Percentiles rank a stretch among this genome's conserved stretches.
phyloP scores from a whole-genome alignment of 164 flowering plant genomes.

The Macadamia tetraphylla region DNA sequence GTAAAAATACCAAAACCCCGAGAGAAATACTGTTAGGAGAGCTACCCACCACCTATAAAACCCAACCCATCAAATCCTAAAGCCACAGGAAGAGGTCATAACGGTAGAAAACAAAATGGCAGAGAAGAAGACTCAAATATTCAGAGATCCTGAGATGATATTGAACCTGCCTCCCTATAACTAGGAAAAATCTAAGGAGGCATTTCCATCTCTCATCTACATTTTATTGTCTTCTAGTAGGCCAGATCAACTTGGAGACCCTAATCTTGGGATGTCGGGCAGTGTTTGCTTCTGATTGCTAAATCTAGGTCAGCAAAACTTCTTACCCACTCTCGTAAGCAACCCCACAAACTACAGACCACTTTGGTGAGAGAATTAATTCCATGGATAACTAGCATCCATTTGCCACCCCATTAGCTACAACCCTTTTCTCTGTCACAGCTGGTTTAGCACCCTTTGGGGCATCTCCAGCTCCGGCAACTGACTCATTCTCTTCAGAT shows the following conservation, averaged over 20 bases:
- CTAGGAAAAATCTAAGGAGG: background rate
- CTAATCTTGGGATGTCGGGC: background rate
- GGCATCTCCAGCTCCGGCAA: slow-evolving; percentile 30
- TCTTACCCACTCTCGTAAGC: slow-evolving; percentile 8
- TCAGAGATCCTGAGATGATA: background rate
- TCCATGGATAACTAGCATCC: slow-evolving; percentile 25
- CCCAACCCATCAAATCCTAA: background rate
- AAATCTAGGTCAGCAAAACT: slow-evolving; percentile 13
- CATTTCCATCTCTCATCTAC: background rate
- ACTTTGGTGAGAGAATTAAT: background rate
- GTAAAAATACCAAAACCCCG: background rate
- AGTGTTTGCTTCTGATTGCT: slow-evolving; percentile 2
- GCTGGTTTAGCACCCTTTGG: slow-evolving; percentile 32
- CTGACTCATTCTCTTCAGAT: slow-evolving; percentile 28
- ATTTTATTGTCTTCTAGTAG: slow-evolving; percentile 5
- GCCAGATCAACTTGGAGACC: background rate
- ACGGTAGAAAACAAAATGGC: background rate
- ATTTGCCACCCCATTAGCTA: slow-evolving; percentile 34
- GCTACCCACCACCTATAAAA: background rate
- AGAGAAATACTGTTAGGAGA: slow-evolving; percentile 7
- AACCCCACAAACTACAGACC: slow-evolving; percentile 5
- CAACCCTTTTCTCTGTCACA: slow-evolving; percentile 27
- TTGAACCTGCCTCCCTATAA: background rate
- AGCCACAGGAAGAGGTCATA: background rate
- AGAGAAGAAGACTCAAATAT: background rate